Base-by-base conservation (phyloP, 2,329 filamentous ascomycete genomes). In the Colletotrichum kahawae region DNA sequence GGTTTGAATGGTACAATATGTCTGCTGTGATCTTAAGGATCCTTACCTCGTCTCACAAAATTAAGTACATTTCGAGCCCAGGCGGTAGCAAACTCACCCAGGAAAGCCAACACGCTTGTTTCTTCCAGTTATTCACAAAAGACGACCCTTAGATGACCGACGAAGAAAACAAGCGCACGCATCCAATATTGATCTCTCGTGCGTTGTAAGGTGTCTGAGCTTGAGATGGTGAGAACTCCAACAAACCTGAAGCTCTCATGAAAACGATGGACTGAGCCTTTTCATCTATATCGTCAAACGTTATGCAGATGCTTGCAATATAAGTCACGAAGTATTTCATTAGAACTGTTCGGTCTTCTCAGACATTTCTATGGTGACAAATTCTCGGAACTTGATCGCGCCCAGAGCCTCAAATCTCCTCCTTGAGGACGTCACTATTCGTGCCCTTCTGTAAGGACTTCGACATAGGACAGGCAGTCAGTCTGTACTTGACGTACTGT, bases 211-310 rank as follows among this genome's bases (percentile, higher is more conserved):
- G 18, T 6, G 18, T 21, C 5, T 48, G 43, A 6, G 43, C 18
- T 3, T n/a, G 3, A 5, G 3, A 7, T 21, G 5, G 9, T 21
- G 43, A 12, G 2, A 12, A 48, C 43, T 48, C 43, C 43, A 48
- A 21, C n/a, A 9, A 48, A 21, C 10, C 4, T 21, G 43, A 4
- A 6, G 18, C 10, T 21, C 18, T 21, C n/a, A 4, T 4, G 43
- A 5, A 4, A 21, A 1, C 1, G 3, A 21, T 21, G 10, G 3
- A 4, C 3, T 18, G 2, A 21, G 3, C 43, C 5, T 6, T 1
- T 3, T n/a, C 43, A 4, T 21, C 6, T 5, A 12, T 48, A 48
- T 7, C 43, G 43, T 14, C 18, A 48, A 43, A n/a, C 0, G 10
- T 3, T n/a, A 3, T 43, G 4, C 18, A 5, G 38, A 5, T 4